Evolutionary conservation across 2,329 filamentous ascomycete genomes (phyloP).

Genomic region (Clonostachys byssicola): DNA sequence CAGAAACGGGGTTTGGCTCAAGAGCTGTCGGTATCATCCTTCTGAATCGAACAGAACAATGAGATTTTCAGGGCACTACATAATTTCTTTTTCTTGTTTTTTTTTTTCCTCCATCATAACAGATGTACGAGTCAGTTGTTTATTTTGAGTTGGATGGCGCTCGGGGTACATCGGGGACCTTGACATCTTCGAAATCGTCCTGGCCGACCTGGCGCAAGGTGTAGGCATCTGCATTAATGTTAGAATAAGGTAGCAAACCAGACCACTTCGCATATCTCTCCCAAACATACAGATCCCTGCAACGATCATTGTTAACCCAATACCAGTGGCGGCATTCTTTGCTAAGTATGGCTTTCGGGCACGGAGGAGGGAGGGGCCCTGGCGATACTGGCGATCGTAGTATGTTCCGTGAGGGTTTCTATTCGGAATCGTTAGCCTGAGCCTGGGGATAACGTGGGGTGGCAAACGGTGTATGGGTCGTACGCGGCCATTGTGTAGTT

Average conservation of each 20-base stretch:
- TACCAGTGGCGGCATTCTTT: conserved; percentile 80
- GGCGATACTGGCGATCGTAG: conserved; percentile 84
- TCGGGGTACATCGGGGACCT: conserved; percentile 72
- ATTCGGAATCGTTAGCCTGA: neutral
- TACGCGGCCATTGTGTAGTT: too few species aligned
- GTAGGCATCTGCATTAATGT: conserved; percentile 41
- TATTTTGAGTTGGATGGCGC: conserved; percentile 34
- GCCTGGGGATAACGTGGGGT: neutral
- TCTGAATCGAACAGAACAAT: too few species aligned
- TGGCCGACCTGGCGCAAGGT: conserved; percentile 83
- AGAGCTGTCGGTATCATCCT: too few species aligned
- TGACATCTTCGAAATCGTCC: conserved; percentile 94
- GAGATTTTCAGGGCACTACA: too few species aligned
- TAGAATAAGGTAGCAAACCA: neutral
- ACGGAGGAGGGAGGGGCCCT: conserved; percentile 84
- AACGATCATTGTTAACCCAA: conserved; percentile 71
- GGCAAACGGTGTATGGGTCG: neutral
- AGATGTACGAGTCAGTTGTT: neutral
- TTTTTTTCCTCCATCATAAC: too few species aligned
- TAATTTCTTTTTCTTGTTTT: too few species aligned
- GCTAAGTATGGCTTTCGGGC: conserved; percentile 88
- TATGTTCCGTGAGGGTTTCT: conserved; percentile 63
- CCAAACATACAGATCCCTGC: conserved; percentile 70
- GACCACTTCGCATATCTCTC: neutral
- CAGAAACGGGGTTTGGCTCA: too few species aligned